Evolutionary conservation across 148 eudicot species (phyloP), one percentile per base, ranked within the genome.

Genomic region (Rheum nobile): DNA sequence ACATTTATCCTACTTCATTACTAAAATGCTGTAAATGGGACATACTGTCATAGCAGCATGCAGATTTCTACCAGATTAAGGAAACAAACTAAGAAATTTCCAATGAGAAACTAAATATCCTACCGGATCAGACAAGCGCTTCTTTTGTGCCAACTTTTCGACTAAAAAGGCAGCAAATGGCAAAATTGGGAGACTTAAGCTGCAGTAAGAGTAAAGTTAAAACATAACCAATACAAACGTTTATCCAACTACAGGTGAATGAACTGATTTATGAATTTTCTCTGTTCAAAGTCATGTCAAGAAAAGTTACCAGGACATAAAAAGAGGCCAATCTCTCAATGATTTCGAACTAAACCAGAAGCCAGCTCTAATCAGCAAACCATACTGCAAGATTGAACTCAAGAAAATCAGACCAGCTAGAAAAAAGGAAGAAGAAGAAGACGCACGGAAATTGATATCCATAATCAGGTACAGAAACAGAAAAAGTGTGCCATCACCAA

Each of bases 331-430:
- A 83, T 93, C 98, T 75, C 95, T 83, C 50, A 91, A 77, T 17
- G 97, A 88, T 79, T 76, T 91, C n/a, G 98, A 85, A 80, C 97
- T 84, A 81, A 91, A 91, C 98, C 97, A 93, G 85, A 93, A 93
- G 73, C 89, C 97, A 75, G 89, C 77, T 76, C 84, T 84, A 72
- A 93, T 93, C 72, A 93, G 78, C 86, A 86, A 89, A 69, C 98
- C 98, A 86, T 93, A 93, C 98, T 93, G 92, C 87, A 85, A 77
- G 32, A 69, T 59, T 17, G 71, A 34, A 46, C 37, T 69, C 42
- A 77, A 3, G 26, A 38, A 32, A 57, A 19, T 71, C 68, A 75
- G 63, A 32, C 32, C 16, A 34, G 10, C 34, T 6, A n/a, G 22
- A 57, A 65, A n/a, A 65, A n/a, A 54, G 43, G 43, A 43, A 17